These are phyloP conservation scores for Boletus semigastroideus DNA, from an alignment of 1,284 basidiomycete genomes.

Conservation along the genomic window DNA sequence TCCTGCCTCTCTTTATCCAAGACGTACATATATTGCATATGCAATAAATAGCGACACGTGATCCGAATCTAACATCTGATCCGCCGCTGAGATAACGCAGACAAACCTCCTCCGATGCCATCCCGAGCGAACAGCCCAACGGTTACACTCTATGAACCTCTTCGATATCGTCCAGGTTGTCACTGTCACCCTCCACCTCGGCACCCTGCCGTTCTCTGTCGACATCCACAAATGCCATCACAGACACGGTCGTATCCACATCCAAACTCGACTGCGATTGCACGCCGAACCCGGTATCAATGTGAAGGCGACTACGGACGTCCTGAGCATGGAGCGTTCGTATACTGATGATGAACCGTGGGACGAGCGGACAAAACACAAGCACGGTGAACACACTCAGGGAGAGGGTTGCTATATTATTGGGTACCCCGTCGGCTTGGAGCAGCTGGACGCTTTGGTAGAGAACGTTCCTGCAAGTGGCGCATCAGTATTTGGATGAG, in stretches of 20 bases:
- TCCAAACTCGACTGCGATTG: neutral
- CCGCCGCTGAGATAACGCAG: too few species aligned
- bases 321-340: neutral
- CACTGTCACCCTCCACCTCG: too few species aligned
- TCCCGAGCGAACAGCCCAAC: too few species aligned
- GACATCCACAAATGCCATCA: neutral
- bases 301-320: neutral
- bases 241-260: neutral
- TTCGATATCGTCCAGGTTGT: too few species aligned
- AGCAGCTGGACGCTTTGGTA: neutral
- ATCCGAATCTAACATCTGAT: too few species aligned
- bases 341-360: conserved; percentile 3
- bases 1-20: too few species aligned
- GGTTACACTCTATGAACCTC: too few species aligned
- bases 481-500: neutral
- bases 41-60: too few species aligned
- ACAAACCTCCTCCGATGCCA: too few species aligned
- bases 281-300: neutral
- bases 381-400: neutral
- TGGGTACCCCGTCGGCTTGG: neutral
- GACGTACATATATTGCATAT: too few species aligned
- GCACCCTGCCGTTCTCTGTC: too few species aligned
- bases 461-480: neutral
- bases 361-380: neutral
- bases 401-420: neutral